Conservation (phyloP, 2,329 filamentous ascomycete genomes). For the Tolypocladium ophioglossoides region DNA sequence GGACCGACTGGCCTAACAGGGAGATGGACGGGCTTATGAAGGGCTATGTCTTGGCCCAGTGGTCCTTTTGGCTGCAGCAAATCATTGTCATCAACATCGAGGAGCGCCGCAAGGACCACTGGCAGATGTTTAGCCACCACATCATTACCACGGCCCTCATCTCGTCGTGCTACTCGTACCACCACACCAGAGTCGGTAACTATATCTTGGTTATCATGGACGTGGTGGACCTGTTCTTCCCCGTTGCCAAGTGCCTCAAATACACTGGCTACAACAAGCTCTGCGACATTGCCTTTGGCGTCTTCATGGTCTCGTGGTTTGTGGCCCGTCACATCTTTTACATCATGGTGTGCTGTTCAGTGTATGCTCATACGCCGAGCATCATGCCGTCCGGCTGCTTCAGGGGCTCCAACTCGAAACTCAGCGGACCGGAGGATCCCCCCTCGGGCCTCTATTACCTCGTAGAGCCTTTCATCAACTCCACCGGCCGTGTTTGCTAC, state of each 20-base stretch:
- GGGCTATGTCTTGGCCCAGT: conserved; percentile 81
- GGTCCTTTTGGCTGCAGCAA: conserved; percentile 90
- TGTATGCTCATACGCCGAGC: conserved; percentile 54
- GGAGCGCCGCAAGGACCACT: conserved; percentile 86
- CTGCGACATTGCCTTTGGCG: conserved; percentile 74
- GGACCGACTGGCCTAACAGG: conserved; percentile 74
- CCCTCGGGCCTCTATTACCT: conserved; percentile 50
- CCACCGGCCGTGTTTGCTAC: conserved; percentile 70
- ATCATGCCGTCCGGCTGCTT: conserved; percentile 65
- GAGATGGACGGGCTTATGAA: conserved; percentile 68
- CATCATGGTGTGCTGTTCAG: conserved; percentile 69
- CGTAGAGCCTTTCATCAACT: conserved; percentile 61
- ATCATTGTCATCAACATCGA: conserved; percentile 92
- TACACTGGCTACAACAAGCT: conserved; percentile 67
- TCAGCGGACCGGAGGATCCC: conserved; percentile 42
- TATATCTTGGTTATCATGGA: conserved; percentile 91
- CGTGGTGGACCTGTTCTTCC: conserved; percentile 77
- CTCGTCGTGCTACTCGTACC: conserved; percentile 73
- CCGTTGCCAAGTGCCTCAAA: conserved; percentile 87
- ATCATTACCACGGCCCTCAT: conserved; percentile 79
- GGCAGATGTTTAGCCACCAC: conserved; percentile 93
- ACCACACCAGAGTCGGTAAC: conserved; percentile 78
- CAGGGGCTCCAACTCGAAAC: conserved; percentile 41
- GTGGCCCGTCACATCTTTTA: conserved; percentile 74
- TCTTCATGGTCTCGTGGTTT: conserved; percentile 83